Percentiles rank a stretch among this genome's conserved stretches.
phyloP scores from a whole-genome alignment of 768 basidiomycete species.

The Russula vinacea region DNA sequence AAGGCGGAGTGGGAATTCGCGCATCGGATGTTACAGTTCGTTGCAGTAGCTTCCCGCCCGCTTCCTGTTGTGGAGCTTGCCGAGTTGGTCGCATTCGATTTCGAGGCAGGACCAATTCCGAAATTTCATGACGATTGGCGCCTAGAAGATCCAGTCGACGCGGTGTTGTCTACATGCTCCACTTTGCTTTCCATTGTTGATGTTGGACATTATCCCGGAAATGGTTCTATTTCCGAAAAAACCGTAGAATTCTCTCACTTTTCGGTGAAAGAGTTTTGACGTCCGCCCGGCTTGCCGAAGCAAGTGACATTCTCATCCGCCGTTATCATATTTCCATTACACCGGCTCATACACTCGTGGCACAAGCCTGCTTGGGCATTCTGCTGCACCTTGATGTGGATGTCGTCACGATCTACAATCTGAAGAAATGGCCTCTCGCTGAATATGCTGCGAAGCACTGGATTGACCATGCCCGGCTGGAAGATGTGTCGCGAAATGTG shows the following conservation, averaged over 20 bases:
- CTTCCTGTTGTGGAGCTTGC: no score
- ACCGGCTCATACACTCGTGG: not conserved
- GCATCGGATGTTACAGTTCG: not conserved
- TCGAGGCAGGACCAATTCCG: not conserved
- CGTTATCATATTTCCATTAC: not conserved
- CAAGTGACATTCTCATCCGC: not conserved
- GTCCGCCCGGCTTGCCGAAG: not conserved
- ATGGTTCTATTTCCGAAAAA: not conserved
- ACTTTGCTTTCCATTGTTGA: not conserved
- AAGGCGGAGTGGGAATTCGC: not conserved
- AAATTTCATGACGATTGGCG: not conserved
- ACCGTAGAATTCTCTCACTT: not conserved
- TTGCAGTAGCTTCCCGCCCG: no score
- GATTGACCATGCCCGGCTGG: not conserved
- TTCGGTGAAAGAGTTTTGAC: not conserved
- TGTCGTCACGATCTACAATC: not conserved
- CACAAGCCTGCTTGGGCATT: not conserved
- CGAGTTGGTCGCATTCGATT: no score
- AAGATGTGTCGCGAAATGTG: not conserved
- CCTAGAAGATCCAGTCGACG: not conserved
- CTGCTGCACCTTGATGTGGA: not conserved
- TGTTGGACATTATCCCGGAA: not conserved
- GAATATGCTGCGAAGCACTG: not conserved
- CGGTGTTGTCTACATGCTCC: not conserved
- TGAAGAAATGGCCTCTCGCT: no score